Percentiles rank a stretch among this genome's conserved stretches.
Evolutionary conservation across 345 rosid species (phyloP).

Genomic region (Stellera chamaejasme): DNA sequence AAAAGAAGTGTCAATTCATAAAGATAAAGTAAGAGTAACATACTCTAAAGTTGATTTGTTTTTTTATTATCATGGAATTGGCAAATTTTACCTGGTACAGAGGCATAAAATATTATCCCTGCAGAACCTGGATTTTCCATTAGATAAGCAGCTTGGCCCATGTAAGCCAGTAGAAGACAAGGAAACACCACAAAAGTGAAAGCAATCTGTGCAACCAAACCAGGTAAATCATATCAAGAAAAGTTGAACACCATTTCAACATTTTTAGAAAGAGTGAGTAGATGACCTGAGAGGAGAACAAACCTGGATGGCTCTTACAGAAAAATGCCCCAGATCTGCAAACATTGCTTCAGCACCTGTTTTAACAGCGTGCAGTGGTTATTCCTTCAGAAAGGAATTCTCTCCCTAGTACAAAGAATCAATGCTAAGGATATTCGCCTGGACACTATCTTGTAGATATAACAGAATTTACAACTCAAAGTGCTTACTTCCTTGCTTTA

Average conservation of each 20-base stretch:
- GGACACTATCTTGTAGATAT: too few species aligned
- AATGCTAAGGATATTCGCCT: too few species aligned
- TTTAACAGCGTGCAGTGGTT: conserved; percentile 6
- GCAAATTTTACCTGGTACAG: conserved; percentile 69
- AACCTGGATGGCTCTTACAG: conserved; percentile 88
- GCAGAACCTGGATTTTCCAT: conserved; percentile 60
- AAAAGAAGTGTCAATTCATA: conserved; percentile 5
- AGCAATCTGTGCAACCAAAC: conserved; percentile 47
- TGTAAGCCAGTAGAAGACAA: conserved; percentile 85
- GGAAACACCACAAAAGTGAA: conserved; percentile 86
- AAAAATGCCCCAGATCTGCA: conserved; percentile 96
- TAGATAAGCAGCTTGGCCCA: conserved; percentile 94
- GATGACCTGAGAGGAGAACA: conserved; percentile 7
- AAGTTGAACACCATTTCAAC: neutral
- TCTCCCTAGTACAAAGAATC: too few species aligned
- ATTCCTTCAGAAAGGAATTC: neutral
- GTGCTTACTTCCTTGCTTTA: too few species aligned
- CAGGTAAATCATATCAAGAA: conserved; percentile 1
- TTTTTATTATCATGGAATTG: neutral
- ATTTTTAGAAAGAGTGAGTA: conserved; percentile 9
- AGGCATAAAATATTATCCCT: conserved; percentile 65
- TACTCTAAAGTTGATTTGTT: neutral
- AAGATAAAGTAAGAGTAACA: neutral
- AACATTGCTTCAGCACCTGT: conserved; percentile 99
- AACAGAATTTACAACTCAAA: too few species aligned